Percentiles rank a stretch among this genome's conserved stretches.
Conservation (phyloP, 83 land plant species). For the Picea abies region DNA sequence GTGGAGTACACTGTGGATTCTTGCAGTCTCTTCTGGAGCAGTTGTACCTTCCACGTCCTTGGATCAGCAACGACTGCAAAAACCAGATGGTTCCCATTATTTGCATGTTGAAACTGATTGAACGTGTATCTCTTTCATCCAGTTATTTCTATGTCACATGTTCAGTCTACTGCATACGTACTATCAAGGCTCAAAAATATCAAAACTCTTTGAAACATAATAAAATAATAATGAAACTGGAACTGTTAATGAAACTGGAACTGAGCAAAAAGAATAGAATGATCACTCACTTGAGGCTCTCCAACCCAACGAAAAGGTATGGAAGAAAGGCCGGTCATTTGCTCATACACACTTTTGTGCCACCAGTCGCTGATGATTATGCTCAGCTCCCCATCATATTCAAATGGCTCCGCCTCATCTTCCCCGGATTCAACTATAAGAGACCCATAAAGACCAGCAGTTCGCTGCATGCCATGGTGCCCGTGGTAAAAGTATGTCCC, state of each 20-base stretch:
- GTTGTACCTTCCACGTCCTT: conserved; percentile 81
- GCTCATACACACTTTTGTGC: conserved; percentile 69
- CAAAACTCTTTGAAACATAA: no score
- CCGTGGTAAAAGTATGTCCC: conserved; percentile 90
- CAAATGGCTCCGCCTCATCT: conserved; percentile 57
- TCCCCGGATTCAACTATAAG: conserved; percentile 54
- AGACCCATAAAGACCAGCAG: conserved; percentile 78
- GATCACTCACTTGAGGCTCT: neutral
- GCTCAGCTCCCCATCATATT: conserved; percentile 75
- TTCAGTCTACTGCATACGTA: no score
- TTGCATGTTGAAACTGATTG: no score
- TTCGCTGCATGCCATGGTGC: conserved; percentile 84
- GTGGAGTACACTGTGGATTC: conserved; percentile 66
- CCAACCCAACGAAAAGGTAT: conserved; percentile 36
- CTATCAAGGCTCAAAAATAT: no score
- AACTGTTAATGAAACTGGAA: no score
- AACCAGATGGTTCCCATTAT: no score
- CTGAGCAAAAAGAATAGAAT: no score
- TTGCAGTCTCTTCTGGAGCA: conserved; percentile 71
- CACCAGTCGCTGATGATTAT: conserved; percentile 83
- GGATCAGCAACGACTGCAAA: conserved; percentile 79
- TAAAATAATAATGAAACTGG: no score
- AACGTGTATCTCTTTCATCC: no score
- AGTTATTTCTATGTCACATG: no score
- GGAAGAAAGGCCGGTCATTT: conserved; percentile 57